Evolutionary conservation across 1,139 yeast genomes (phyloP).

Genomic region (Debaryomycetaceae sp.): DNA sequence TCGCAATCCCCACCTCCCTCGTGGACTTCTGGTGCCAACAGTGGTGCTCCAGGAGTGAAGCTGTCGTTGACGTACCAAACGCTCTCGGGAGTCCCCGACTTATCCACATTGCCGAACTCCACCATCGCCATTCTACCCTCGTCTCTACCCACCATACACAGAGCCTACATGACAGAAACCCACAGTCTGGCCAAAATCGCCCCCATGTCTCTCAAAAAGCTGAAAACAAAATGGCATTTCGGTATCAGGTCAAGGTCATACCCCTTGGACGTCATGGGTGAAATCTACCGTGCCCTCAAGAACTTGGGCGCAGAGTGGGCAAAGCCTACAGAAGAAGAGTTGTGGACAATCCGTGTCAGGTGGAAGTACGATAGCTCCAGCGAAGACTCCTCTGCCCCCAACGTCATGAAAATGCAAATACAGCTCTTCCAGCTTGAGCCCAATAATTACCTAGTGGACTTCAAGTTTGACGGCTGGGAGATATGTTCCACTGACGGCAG

Average conservation of each 20-base stretch:
- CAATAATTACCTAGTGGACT: constrained; percentile 92
- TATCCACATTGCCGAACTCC: constrained; percentile 50
- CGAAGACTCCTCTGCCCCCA: constrained; percentile 43
- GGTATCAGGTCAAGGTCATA: constrained; percentile 95
- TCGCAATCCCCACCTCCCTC: constrained; percentile 50
- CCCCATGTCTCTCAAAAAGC: constrained; percentile 77
- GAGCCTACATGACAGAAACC: constrained; percentile 84
- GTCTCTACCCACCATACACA: constrained; percentile 88
- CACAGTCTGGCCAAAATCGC: constrained; percentile 51
- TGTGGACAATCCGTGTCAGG: constrained; percentile 96
- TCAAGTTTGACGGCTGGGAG: constrained; percentile 98
- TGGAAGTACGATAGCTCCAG: constrained; percentile 66
- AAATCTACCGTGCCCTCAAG: constrained; percentile 88
- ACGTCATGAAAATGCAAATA: constrained; percentile 93
- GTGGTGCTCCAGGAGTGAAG: constrained; percentile 42
- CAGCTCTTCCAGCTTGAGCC: constrained; percentile 95
- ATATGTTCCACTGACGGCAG: constrained; percentile 4
- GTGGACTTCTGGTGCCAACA: constrained; percentile 26
- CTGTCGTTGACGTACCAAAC: constrained; percentile 50
- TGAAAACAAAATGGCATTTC: constrained; percentile 97
- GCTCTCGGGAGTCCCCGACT: constrained; percentile 48
- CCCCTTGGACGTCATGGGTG: constrained; percentile 98
- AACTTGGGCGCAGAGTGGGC: constrained; percentile 98
- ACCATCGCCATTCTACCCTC: constrained; percentile 93
- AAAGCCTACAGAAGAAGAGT: constrained; percentile 84